Evolutionary conservation across 352 stramenopile genomes (phyloP), one percentile per base, ranked within the genome.

Genomic region (Phytophthora colocasiae): DNA sequence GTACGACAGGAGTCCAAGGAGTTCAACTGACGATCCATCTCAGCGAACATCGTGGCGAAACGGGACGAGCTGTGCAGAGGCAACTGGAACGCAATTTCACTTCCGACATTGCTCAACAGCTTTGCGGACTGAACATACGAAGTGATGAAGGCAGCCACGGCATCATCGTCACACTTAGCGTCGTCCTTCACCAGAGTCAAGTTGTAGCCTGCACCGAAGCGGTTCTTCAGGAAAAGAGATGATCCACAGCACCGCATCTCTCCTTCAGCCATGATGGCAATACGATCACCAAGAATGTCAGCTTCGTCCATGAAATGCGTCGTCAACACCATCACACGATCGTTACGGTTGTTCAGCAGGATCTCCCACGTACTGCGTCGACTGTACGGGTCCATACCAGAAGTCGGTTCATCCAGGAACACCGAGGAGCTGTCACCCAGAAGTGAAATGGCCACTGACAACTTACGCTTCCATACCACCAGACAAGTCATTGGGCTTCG

Each of bases 281-380:
- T 91, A 15, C 85, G 80, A 46, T 96, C 88, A 11, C 80, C 85
- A 4, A 98, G 67, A 27, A 95, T 78, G 51, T 98, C 89, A 1
- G 90, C 89, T 64, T 98, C 92, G 36, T 85, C 94, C 94, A 98
- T 98, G 59, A 98, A 98, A 59, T 99, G 96, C 17, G 93, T 98
- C 10, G 91, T 98, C 12, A 98, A 58, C n/a, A 98, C 71, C 59
- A 97, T 95, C 32, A 94, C 68, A 31, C 81, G 75, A 43, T 83
- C 75, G 46, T 85, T 69, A n/a, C 81, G 69, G 36, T 78, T 82
- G 69, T 86, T 85, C 31, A 87, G 50, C 49, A 90, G 58, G 24
- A 97, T 79, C 36, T 96, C 73, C 91, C 92, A 98, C 58, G 98
- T 85, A 52, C 98, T 98, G 24, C 97, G 82, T 49, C 97, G 82